Percentiles rank a stretch among this genome's conserved stretches.
These are phyloP conservation scores for Keqinozyma sinolaborantium DNA, from an alignment of 1,139 yeast species.

Conservation along the genomic window DNA sequence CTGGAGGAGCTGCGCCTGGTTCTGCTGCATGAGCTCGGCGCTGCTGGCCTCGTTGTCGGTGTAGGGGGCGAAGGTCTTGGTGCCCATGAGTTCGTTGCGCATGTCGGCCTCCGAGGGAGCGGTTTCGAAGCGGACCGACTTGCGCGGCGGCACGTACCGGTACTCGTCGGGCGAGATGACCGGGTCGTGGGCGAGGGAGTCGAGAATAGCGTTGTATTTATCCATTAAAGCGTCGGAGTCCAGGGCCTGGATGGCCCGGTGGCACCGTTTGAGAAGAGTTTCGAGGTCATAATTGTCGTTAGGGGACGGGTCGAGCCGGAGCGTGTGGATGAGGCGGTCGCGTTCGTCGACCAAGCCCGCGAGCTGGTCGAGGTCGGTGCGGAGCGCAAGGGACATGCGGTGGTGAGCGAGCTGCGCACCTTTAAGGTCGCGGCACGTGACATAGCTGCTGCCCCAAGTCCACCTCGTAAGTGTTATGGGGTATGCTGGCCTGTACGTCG, in stretches of 20 bases:
- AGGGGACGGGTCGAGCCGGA: slow-evolving; percentile 48
- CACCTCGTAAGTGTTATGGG: slow-evolving; percentile 12
- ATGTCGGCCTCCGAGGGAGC: slow-evolving; percentile 11
- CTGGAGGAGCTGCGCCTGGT: slow-evolving; percentile 58
- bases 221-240: slow-evolving; percentile 27
- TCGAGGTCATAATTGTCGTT: slow-evolving; percentile 54
- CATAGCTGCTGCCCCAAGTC: too few relatives aligned
- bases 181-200: slow-evolving; percentile 22
- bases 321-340: slow-evolving; percentile 34
- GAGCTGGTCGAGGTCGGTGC: slow-evolving; percentile 29
- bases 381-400: slow-evolving; percentile 7
- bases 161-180: slow-evolving; percentile 37
- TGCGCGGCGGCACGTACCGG: slow-evolving; percentile 18
- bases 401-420: too few relatives aligned
- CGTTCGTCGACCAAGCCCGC: slow-evolving; percentile 49
- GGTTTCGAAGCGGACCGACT: slow-evolving; percentile 56
- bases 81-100: slow-evolving; percentile 5
- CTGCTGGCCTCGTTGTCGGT: slow-evolving; percentile 29
- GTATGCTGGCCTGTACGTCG: slow-evolving; percentile 8
- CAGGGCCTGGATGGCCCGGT: slow-evolving; percentile 23
- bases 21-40: slow-evolving; percentile 58
- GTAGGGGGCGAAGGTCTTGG: slow-evolving; percentile 7
- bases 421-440: too few relatives aligned
- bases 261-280: slow-evolving; percentile 35
- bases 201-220: slow-evolving; percentile 19